Evolutionary conservation across 306 rosid genomes (phyloP).

Genomic region (Luffa aegyptiaca): DNA sequence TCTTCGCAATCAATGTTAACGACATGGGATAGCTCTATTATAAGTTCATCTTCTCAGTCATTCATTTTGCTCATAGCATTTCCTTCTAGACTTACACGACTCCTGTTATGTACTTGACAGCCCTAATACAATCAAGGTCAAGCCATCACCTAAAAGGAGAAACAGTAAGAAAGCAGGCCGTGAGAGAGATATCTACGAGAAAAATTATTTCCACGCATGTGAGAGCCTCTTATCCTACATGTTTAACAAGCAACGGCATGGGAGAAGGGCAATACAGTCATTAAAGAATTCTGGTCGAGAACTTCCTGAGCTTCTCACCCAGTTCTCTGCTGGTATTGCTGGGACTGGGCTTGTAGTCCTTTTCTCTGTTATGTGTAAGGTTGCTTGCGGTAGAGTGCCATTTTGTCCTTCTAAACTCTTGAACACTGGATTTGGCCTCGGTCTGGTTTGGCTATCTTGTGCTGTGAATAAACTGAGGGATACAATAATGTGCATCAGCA

Average conservation of each 20-base stretch:
- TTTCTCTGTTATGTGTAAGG: constrained; percentile 42
- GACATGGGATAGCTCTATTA: not conserved
- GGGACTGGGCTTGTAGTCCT: constrained; percentile 80
- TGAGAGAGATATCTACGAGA: constrained; percentile 60
- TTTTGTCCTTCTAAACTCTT: constrained; percentile 45
- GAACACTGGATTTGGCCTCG: constrained; percentile 53
- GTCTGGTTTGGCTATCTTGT: constrained; percentile 77
- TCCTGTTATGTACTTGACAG: constrained; percentile 30
- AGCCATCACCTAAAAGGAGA: constrained; percentile 43
- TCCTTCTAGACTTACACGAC: constrained; percentile 5
- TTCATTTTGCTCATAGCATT: not conserved
- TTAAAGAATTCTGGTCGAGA: constrained; percentile 70
- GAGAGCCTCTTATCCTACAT: constrained; percentile 73
- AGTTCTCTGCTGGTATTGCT: constrained; percentile 63
- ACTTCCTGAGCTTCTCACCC: constrained; percentile 65
- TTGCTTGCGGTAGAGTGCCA: constrained; percentile 48
- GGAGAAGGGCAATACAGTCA: constrained; percentile 34
- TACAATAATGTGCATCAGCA: constrained; percentile 37
- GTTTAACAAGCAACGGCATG: constrained; percentile 31
- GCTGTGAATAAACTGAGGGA: constrained; percentile 53
- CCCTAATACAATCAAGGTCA: constrained; percentile 57
- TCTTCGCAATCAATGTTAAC: not conserved
- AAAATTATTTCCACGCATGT: constrained; percentile 61
- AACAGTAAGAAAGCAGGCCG: constrained; percentile 32
- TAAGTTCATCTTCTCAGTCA: not conserved